Base-by-base conservation (phyloP, 2,329 filamentous ascomycete species). In the Hymenoscyphus occultus region DNA sequence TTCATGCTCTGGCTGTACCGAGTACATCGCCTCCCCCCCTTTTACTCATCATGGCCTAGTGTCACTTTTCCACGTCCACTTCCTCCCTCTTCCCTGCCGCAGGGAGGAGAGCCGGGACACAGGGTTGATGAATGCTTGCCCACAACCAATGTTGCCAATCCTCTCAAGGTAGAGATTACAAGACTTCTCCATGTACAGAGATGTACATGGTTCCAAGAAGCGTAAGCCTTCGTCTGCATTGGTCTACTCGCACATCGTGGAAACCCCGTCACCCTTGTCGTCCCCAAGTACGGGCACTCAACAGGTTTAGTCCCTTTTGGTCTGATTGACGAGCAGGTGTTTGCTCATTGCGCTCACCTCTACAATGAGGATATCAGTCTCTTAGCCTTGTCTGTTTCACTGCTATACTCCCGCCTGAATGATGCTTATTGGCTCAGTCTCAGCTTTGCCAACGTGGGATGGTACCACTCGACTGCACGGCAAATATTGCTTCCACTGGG, bases 301-400 rank as follows among this genome's bases (percentile, higher is more conserved):
- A 22, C 58, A 56, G 35, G 22, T 63, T 63, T 72, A 72, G 71
- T 69, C 62, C 35, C 35, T 10, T 35, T 35, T 54, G 22, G 22
- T 54, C 48, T 54, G 5, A 19, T 51, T 10, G n/a, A 51, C 19
- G 45, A 19, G n/a, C 22, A 22, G 56, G 59, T 68, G 58, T 62
- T 28, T 48, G 57, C 19, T 68, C 35, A 62, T 56, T 64, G 59
- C 65, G 64, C 56, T 61, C 63, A 54, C 32, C 32, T 42, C 35
- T 56, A 68, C 62, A 60, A 71, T 69, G 67, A 64, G 56, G 59
- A 67, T 56, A 67, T 63, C 67, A 61, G 45, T 35, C 60, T 56
- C 59, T 65, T 60, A 68, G 68, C 68, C 69, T 71, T 72, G 67
- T 67, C 69, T 65, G 70, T 72, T 73, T 73, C 70, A 73, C 65